Conservation (phyloP, 371 early-diverging fungal species). For the Mucor sp. region DNA sequence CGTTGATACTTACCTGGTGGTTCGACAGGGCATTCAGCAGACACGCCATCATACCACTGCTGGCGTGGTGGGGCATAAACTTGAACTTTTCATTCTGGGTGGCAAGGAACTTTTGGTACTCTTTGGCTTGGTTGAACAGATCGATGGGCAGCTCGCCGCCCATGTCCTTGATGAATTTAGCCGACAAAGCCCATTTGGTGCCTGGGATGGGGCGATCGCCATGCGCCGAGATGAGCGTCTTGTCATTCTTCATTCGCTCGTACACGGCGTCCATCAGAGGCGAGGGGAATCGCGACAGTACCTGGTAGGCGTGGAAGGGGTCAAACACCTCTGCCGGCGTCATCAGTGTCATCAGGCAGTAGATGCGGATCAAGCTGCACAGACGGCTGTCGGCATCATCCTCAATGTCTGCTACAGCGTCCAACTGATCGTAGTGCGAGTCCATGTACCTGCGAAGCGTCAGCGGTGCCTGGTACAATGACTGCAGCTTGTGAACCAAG, state of each 20-base stretch:
- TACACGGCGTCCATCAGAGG: constrained; percentile 17
- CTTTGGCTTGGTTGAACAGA: constrained; percentile 30
- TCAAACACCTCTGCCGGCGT: constrained; percentile 56
- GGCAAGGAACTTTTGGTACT: constrained; percentile 25
- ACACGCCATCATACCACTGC: constrained; percentile 43
- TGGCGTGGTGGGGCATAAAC: constrained; percentile 7
- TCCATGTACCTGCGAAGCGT: neutral
- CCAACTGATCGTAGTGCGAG: neutral
- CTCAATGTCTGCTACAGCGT: neutral
- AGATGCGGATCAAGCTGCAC: neutral
- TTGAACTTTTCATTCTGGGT: neutral
- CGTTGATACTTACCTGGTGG: constrained; percentile 33
- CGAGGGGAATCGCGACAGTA: constrained; percentile 39
- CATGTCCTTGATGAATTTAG: constrained; percentile 25
- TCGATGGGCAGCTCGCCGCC: constrained; percentile 17
- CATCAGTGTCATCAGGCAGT: constrained; percentile 52
- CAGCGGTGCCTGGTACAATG: constrained; percentile 10
- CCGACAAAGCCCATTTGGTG: constrained; percentile 38
- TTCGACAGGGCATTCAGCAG: constrained; percentile 25
- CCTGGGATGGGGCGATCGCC: constrained; percentile 54
- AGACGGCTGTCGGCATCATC: neutral
- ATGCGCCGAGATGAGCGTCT: constrained; percentile 28
- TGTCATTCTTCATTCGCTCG: constrained; percentile 13
- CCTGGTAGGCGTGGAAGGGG: constrained; percentile 40
- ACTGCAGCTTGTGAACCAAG: constrained; percentile 26